Evolutionary conservation across 305 asterid species (phyloP).

Genomic region (Plantago rigida): DNA sequence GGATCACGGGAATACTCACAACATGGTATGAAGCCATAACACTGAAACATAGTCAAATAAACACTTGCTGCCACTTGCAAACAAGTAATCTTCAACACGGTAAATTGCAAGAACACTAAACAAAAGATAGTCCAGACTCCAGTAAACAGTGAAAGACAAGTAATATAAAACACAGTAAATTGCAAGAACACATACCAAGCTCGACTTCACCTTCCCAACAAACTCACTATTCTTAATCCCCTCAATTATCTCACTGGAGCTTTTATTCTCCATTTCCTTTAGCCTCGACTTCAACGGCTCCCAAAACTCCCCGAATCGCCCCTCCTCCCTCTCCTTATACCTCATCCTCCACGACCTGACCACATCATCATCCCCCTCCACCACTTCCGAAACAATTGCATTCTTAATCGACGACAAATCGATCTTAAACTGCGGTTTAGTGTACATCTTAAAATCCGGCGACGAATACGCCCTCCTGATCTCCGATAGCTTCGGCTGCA

Average conservation of each 20-base stretch:
- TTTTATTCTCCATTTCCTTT: slow-evolving; percentile 68
- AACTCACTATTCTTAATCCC: slow-evolving; percentile 87
- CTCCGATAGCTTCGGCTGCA: slow-evolving; percentile 68
- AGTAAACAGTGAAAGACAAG: not conserved
- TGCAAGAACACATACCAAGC: slow-evolving; percentile 49
- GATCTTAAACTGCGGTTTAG: slow-evolving; percentile 49
- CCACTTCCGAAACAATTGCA: slow-evolving; percentile 70
- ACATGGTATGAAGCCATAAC: too few relatives aligned
- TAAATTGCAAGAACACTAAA: not conserved
- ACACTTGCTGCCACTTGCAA: not conserved
- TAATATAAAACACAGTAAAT: not conserved
- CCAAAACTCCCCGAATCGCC: slow-evolving; percentile 73
- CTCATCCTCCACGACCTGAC: slow-evolving; percentile 38
- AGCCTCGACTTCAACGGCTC: slow-evolving; percentile 70
- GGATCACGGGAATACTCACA: too few relatives aligned
- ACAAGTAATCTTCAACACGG: not conserved
- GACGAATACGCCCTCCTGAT: slow-evolving; percentile 81
- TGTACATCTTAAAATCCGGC: slow-evolving; percentile 70
- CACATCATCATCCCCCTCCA: slow-evolving; percentile 37
- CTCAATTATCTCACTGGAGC: slow-evolving; percentile 66
- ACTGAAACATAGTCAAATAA: not conserved
- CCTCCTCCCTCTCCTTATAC: slow-evolving; percentile 47
- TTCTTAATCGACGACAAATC: slow-evolving; percentile 70
- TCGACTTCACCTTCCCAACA: slow-evolving; percentile 73
- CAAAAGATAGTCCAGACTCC: not conserved